These are phyloP conservation scores for Acanthamoeba royreba DNA, from an alignment of 208 protist genomes.

Conservation along the genomic window DNA sequence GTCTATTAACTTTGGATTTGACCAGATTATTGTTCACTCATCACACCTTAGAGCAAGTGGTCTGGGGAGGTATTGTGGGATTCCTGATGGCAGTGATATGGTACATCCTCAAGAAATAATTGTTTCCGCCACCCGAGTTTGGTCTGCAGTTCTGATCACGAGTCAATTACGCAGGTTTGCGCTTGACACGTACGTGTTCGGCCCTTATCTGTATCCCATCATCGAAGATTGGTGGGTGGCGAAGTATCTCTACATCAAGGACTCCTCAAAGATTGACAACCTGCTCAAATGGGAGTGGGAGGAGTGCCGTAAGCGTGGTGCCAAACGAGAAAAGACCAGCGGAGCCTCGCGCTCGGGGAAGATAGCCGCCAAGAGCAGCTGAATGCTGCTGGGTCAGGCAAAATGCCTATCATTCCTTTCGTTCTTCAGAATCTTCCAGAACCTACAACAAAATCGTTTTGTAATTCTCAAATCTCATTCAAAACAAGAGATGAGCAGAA, in stretches of 20 bases:
- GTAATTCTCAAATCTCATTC: too few species aligned
- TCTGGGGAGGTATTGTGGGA: neutral
- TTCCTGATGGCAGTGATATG: neutral
- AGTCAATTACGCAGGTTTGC: neutral
- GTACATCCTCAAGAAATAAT: neutral
- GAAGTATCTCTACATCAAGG: conserved; percentile 26
- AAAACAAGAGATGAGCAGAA: too few species aligned
- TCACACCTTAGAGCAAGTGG: neutral
- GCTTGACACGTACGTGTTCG: neutral
- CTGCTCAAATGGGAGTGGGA: conserved; percentile 12
- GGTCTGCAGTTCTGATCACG: neutral
- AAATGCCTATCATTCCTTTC: too few species aligned
- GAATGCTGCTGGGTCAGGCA: too few species aligned
- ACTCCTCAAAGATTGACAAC: neutral
- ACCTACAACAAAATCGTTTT: too few species aligned
- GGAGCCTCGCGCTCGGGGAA: too few species aligned
- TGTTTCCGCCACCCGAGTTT: neutral
- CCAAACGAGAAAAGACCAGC: neutral
- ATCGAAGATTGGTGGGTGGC: neutral
- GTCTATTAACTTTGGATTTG: neutral
- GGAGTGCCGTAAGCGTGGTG: neutral
- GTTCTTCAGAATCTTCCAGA: too few species aligned
- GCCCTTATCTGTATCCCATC: neutral
- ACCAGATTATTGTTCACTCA: neutral
- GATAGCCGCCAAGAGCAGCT: too few species aligned